These are phyloP conservation scores for Musa balbisiana DNA, from an alignment of 202 grass and related monocot species.

Conservation along the genomic window DNA sequence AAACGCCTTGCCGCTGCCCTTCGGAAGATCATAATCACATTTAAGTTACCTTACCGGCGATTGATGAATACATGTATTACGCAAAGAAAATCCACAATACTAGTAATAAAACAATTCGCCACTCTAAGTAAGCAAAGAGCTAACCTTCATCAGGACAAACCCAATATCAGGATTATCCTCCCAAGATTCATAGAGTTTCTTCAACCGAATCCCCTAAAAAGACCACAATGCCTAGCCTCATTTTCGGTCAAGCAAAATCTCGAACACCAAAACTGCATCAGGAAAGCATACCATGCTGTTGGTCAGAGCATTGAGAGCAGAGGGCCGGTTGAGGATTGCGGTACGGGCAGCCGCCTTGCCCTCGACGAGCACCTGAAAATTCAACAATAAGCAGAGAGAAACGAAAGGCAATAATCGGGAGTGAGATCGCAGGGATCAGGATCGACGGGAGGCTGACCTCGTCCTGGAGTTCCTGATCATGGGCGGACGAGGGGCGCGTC, in stretches of 20 bases:
- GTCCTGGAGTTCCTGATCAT: background rate
- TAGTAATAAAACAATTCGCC: too few species aligned
- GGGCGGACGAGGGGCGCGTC: background rate
- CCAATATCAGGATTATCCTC: conserved; percentile 85
- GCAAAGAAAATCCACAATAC: too few species aligned
- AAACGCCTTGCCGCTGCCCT: conserved; percentile 77
- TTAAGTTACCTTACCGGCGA: conserved; percentile 10
- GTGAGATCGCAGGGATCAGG: background rate
- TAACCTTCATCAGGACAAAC: conserved; percentile 93
- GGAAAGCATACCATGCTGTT: conserved; percentile 46
- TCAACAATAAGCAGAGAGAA: background rate
- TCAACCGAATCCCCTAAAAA: conserved; percentile 62
- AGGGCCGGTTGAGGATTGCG: conserved; percentile 73
- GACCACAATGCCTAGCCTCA: conserved; percentile 4
- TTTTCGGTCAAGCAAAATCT: conserved; percentile 7
- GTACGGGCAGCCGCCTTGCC: conserved; percentile 60
- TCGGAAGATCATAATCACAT: conserved; percentile 44
- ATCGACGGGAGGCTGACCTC: background rate
- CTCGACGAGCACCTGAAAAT: conserved; percentile 62
- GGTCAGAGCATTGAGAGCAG: conserved; percentile 68
- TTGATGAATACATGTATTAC: too few species aligned
- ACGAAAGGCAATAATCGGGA: background rate
- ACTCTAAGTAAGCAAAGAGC: background rate
- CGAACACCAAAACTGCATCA: background rate
- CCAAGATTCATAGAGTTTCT: conserved; percentile 86